Evolutionary conservation across 345 rosid species (phyloP), one percentile per base, ranked within the genome.

Genomic region (Linum lewisii): DNA sequence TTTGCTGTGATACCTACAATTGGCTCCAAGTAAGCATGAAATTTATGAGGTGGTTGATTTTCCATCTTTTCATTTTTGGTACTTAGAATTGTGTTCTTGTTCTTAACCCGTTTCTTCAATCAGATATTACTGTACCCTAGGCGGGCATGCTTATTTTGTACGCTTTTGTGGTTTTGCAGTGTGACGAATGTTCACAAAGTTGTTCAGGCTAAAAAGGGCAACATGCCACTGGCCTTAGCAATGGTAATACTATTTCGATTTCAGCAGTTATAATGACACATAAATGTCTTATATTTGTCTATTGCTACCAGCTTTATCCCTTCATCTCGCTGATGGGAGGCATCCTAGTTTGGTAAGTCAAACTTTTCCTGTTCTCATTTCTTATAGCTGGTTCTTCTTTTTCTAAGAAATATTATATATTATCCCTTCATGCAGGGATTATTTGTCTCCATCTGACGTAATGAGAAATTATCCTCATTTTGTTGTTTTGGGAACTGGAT

Each of bases 401-500:
- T 24, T n/a, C 10, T 38, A 15, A 38, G 2, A 38, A 26, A 51
- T 67, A 58, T 64, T 32, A 18, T 54, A 61, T 66, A 18, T 54
- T 67, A 10, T 38, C 15, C 45, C 14, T 38, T 38, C 15, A 38
- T 75, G 69, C 76, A 90, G 78, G 89, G 85, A 86, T 77, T 86
- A 78, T 77, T 71, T 75, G 77, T 89, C 99, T 22, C 95, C 95
- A 59, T 81, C 85, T 47, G 90, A 87, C 75, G 62, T 93, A 47
- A 74, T 93, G 66, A 77, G 71, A 54, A 81, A 76, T 60, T 89
- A 93, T 75, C 95, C 97, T 47, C 99, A 93, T 77, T 70, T 93
- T 13, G 85, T 89, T 68, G 71, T 93, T 19, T 58, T 85, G 42
- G 99, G 97, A 75, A 89, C 97, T 66, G 99, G 99, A 69, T 94